phyloP scores from a whole-genome alignment of 192 early-diverging fungal species.

The Lobosporangium transversale region DNA sequence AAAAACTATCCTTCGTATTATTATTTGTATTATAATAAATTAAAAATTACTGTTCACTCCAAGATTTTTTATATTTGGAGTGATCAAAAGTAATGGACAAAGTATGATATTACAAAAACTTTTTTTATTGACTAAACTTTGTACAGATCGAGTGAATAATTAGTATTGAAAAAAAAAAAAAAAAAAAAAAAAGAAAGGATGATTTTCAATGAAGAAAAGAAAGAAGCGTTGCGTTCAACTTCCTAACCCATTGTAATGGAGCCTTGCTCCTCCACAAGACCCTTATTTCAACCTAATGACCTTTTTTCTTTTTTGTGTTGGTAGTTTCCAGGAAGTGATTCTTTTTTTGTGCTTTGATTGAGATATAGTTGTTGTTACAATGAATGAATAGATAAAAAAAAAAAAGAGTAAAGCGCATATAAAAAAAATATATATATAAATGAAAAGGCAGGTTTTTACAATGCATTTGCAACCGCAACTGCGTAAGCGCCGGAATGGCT shows the following conservation, averaged over 20 bases:
- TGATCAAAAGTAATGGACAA: no score
- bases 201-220: neutral
- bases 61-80: no score
- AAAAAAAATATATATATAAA: conserved; percentile 9
- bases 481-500: conserved; percentile 91
- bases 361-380: neutral
- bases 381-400: neutral
- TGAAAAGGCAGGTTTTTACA: conserved; percentile 50
- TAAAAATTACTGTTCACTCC: no score
- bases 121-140: no score
- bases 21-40: no score
- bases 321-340: no score
- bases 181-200: neutral
- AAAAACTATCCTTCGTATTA: no score
- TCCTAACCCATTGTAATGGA: neutral
- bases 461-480: conserved; percentile 85
- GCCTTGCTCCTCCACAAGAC: neutral
- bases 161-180: neutral
- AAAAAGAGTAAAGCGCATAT: neutral
- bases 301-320: neutral
- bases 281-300: neutral
- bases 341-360: neutral
- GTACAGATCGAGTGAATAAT: no score
- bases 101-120: no score
- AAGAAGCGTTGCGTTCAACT: conserved; percentile 53